A percentile compares a stretch with the other conserved stretches of the same genome.
These are phyloP conservation scores for Aureobasidium sp. DNA, from an alignment of 2,329 filamentous ascomycete genomes.

Conservation along the genomic window DNA sequence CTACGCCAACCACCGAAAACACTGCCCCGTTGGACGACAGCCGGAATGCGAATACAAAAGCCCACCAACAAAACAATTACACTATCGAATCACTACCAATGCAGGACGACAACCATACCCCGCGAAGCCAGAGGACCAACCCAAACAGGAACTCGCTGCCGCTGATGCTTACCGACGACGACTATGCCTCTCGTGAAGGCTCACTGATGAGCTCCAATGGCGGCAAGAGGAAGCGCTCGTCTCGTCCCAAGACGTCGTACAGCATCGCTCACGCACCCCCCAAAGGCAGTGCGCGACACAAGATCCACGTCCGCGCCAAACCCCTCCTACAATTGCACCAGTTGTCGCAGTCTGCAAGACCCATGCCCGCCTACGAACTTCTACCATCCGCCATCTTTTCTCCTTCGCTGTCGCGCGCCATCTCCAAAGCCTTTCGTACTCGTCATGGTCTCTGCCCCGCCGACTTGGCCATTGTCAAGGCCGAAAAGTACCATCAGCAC, in stretches of 20 bases:
- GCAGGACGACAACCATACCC: neutral
- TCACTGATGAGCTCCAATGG: slow-evolving; percentile 12
- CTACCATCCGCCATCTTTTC: slow-evolving; percentile 54
- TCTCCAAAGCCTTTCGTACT: slow-evolving; percentile 57
- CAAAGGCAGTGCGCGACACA: slow-evolving; percentile 49
- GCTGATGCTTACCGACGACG: slow-evolving; percentile 30
- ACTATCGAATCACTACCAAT: slow-evolving; percentile 2
- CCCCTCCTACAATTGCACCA: slow-evolving; percentile 66
- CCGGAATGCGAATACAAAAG: neutral
- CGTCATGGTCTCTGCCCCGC: slow-evolving; percentile 59
- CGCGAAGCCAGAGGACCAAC: neutral
- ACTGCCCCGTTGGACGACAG: slow-evolving; percentile 1
- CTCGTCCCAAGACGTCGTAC: slow-evolving; percentile 54
- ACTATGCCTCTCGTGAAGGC: slow-evolving; percentile 27
- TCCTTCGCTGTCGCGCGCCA: slow-evolving; percentile 52
- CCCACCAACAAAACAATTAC: neutral
- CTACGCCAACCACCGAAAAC: neutral
- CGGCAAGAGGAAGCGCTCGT: slow-evolving; percentile 21
- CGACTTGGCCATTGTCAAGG: slow-evolving; percentile 64
- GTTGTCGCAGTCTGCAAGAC: slow-evolving; percentile 53
- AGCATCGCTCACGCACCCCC: slow-evolving; percentile 62
- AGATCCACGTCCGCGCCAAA: slow-evolving; percentile 60
- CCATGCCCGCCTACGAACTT: slow-evolving; percentile 65
- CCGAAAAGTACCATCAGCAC: slow-evolving; percentile 54
- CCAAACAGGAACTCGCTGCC: slow-evolving; percentile 16